These are phyloP conservation scores for Eutrema japonicum DNA, from an alignment of 345 rosid genomes.

Conservation along the genomic window DNA sequence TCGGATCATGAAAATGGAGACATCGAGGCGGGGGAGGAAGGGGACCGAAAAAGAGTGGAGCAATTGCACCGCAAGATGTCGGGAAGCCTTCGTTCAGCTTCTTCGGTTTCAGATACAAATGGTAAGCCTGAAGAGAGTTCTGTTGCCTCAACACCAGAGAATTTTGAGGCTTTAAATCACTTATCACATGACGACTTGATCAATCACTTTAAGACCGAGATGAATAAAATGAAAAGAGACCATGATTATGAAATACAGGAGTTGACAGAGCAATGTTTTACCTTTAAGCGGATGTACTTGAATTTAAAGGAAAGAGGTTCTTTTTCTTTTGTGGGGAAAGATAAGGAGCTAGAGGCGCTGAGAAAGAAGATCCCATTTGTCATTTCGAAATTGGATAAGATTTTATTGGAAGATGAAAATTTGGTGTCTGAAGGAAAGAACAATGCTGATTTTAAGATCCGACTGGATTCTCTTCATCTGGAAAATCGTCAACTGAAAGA, in stretches of 20 bases:
- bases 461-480: slow-evolving; percentile 52
- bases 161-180: slow-evolving; percentile 55
- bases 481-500: slow-evolving; percentile 59
- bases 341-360: slow-evolving; percentile 70
- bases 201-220: slow-evolving; percentile 63
- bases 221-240: slow-evolving; percentile 81
- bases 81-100: slow-evolving; percentile 51
- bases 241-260: slow-evolving; percentile 63
- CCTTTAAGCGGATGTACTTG: slow-evolving; percentile 61
- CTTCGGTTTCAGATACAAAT: slow-evolving; percentile 56
- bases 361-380: slow-evolving; percentile 73
- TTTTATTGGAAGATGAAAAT: slow-evolving; percentile 57
- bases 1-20: slow-evolving; percentile 60
- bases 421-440: slow-evolving; percentile 42
- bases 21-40: slow-evolving; percentile 52
- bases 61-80: slow-evolving; percentile 61
- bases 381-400: slow-evolving; percentile 59
- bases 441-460: slow-evolving; percentile 52
- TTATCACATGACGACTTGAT: slow-evolving; percentile 53
- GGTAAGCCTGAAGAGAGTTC: slow-evolving; percentile 64
- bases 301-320: slow-evolving; percentile 62
- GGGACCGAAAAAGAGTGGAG: slow-evolving; percentile 48
- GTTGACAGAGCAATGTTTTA: slow-evolving; percentile 67
- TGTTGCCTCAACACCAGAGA: slow-evolving; percentile 53
- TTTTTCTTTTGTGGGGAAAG: slow-evolving; percentile 59